Evolutionary conservation across 2,329 filamentous ascomycete species (phyloP), one percentile per base, ranked within the genome.

Genomic region (Verticillium klebahnii): DNA sequence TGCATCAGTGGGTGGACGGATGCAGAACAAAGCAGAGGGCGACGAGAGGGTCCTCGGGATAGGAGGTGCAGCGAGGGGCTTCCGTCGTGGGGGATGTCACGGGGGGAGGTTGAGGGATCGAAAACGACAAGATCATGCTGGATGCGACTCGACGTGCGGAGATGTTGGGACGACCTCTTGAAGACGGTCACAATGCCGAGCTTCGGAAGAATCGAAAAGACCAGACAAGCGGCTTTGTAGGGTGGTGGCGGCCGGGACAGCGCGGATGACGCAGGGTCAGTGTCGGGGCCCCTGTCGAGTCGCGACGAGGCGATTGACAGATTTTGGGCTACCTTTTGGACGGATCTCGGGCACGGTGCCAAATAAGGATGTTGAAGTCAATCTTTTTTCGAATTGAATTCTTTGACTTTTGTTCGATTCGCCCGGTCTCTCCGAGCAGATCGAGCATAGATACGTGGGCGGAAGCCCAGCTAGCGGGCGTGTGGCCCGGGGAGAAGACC

Each of bases 391-490:
- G 64, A 67, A 69, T 67, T 36, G 32, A n/a, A 7, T 50, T 63
- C 60, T 76, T 71, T 62, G 66, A 71, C 71, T 71, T 73, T 76
- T 70, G 59, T 67, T 71, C 55, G 76, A 78, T 74, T 77, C 78
- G 74, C 65, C 75, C 65, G 61, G 54, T 58, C 61, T 57, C 52
- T 74, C 73, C 77, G 86, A 86, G 76, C 78, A 79, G 70, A 88
- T 87, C 70, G 82, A 91, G 87, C 85, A 85, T 81, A 87, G 86
- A 80, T 83, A 90, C 75, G 79, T 76, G 71, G 75, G 74, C 72
- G 68, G 77, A 77, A 73, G 73, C 69, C 70, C 67, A 70, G 68
- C 70, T 70, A 69, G 66, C 66, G 66, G 69, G 66, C 61, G 66
- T 71, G 67, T 66, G 67, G 68, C 67, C 66, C 39, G 63, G 70